These are phyloP conservation scores for Phytophthora idaei DNA, from an alignment of 352 stramenopile genomes.

Conservation along the genomic window DNA sequence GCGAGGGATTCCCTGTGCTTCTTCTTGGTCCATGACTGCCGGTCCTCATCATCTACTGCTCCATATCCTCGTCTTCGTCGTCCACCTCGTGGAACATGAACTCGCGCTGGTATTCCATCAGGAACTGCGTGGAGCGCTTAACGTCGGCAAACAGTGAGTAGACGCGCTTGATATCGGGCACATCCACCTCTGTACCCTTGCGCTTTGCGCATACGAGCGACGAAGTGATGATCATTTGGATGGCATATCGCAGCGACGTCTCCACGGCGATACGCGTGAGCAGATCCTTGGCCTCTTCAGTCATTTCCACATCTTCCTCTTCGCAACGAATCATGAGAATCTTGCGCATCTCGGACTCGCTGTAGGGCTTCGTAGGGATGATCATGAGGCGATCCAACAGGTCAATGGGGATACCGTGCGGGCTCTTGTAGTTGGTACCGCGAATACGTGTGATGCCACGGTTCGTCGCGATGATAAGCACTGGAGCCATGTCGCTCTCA, in stretches of 20 bases:
- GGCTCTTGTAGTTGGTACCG: slow-evolving; percentile 98
- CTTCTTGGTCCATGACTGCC: not conserved
- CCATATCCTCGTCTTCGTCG: slow-evolving; percentile 42
- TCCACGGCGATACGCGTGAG: slow-evolving; percentile 98
- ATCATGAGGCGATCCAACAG: slow-evolving; percentile 99
- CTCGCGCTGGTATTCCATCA: slow-evolving; percentile 99
- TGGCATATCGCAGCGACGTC: slow-evolving; percentile 98
- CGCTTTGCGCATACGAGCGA: slow-evolving; percentile 94
- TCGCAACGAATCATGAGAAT: slow-evolving; percentile 98
- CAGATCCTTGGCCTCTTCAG: slow-evolving; percentile 95
- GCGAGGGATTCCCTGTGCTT: not conserved
- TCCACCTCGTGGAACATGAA: slow-evolving; percentile 99
- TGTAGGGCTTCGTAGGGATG: slow-evolving; percentile 97
- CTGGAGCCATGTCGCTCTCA: slow-evolving; percentile 97
- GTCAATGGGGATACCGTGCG: slow-evolving; percentile 99
- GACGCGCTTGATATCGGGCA: slow-evolving; percentile 93
- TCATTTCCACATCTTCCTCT: slow-evolving; percentile 99
- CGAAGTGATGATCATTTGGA: slow-evolving; percentile 99
- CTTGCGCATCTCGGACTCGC: slow-evolving; percentile 94
- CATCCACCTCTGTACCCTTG: slow-evolving; percentile 91
- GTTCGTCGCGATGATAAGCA: slow-evolving; percentile 99
- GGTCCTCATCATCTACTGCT: slow-evolving; percentile 29
- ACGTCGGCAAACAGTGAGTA: slow-evolving; percentile 99
- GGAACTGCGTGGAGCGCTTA: slow-evolving; percentile 98
- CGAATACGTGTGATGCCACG: slow-evolving; percentile 98